A percentile compares a stretch with the other conserved stretches of the same genome.
These are phyloP conservation scores for Paramyrothecium sp. DNA, from an alignment of 2,329 filamentous ascomycete species.

Conservation along the genomic window DNA sequence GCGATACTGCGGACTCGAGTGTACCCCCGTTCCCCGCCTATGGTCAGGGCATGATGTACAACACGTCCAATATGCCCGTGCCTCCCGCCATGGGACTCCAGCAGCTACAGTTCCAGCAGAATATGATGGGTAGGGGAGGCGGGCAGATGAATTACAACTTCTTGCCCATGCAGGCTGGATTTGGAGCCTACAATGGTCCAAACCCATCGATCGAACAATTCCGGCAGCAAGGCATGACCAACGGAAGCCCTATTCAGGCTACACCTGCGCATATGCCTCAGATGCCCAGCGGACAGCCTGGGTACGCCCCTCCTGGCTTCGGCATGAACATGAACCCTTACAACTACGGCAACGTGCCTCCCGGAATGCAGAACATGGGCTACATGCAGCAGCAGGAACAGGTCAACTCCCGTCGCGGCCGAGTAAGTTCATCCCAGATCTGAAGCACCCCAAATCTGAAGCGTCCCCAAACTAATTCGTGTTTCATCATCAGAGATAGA, in stretches of 20 bases:
- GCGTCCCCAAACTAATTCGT: too few relatives aligned
- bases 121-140: constrained; percentile 50
- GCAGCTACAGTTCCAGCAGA: constrained; percentile 59
- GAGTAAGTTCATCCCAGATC: constrained; percentile 41
- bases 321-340: constrained; percentile 44
- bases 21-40: constrained; percentile 50
- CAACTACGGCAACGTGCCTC: constrained; percentile 41
- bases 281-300: constrained; percentile 40
- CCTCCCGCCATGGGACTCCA: constrained; percentile 46
- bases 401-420: constrained; percentile 55
- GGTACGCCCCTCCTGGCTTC: constrained; percentile 51
- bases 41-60: constrained; percentile 52
- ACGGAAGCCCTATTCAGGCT: constrained; percentile 50
- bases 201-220: constrained; percentile 55
- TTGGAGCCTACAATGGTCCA: constrained; percentile 48
- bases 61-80: constrained; percentile 42
- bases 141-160: constrained; percentile 59
- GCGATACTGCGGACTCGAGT: constrained; percentile 49
- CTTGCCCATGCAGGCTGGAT: constrained; percentile 54
- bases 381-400: constrained; percentile 53
- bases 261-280: constrained; percentile 37
- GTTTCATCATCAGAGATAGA: too few relatives aligned
- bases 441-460: constrained; percentile 11
- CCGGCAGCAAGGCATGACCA: constrained; percentile 48
- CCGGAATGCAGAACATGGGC: constrained; percentile 45